Evolutionary conservation across 352 stramenopile species (phyloP).

Genomic region (Hyaloperonospora arabidopsidis): DNA sequence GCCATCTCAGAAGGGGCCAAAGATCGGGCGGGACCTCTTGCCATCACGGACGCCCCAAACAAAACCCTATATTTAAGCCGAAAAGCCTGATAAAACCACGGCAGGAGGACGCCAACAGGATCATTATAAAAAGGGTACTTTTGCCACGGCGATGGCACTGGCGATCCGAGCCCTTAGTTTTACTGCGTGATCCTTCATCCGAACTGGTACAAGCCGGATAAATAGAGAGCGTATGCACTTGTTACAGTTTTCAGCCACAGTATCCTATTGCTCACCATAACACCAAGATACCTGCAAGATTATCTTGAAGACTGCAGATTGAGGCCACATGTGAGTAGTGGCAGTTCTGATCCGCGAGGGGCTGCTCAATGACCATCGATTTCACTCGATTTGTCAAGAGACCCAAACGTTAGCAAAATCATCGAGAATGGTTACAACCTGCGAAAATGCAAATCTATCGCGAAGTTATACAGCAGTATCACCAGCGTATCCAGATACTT

Average conservation of each 20-base stretch:
- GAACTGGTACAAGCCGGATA: background rate
- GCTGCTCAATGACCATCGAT: background rate
- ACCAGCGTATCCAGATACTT: background rate
- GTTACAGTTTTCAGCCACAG: background rate
- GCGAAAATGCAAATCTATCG: background rate
- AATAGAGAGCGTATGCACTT: background rate
- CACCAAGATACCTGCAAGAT: constrained; percentile 1
- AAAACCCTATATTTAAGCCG: background rate
- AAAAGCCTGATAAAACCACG: background rate
- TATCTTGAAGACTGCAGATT: background rate
- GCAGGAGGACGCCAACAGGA: background rate
- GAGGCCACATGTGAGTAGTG: background rate
- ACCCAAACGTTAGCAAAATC: background rate
- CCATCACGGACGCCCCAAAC: background rate
- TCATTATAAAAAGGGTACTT: background rate
- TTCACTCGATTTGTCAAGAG: background rate
- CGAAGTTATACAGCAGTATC: background rate
- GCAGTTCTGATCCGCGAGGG: background rate
- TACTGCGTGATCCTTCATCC: background rate
- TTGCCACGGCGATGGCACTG: too few species aligned
- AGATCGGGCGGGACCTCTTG: background rate
- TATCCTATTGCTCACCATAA: background rate
- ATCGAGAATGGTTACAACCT: background rate
- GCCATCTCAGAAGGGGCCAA: background rate
- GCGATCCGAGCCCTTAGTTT: background rate